Percentiles rank a stretch among this genome's conserved stretches.
Conservation (phyloP, 2,329 filamentous ascomycete species). For the Nannizziopsis arthrosporioides region DNA sequence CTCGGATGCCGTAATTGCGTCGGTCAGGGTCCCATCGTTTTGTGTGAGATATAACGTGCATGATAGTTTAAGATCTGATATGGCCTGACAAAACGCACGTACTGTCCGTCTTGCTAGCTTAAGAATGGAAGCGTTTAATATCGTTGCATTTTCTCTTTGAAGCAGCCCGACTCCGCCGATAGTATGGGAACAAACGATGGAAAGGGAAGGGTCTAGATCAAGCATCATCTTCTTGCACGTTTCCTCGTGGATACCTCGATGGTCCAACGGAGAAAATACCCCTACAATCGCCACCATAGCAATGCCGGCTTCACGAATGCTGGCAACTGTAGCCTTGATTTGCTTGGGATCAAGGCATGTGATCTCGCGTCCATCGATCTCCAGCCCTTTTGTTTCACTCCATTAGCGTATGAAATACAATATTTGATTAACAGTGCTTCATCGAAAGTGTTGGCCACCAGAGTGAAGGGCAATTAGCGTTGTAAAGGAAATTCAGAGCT, state of each 20-base stretch:
- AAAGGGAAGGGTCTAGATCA: constrained; percentile 25
- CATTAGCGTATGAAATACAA: not conserved
- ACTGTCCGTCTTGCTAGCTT: constrained; percentile 48
- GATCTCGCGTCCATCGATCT: constrained; percentile 41
- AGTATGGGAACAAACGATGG: constrained; percentile 35
- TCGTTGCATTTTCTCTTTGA: constrained; percentile 54
- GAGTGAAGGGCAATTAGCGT: too few species aligned
- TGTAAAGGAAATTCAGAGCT: too few species aligned
- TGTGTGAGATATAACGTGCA: constrained; percentile 52
- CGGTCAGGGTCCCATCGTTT: constrained; percentile 52
- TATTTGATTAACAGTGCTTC: too few species aligned
- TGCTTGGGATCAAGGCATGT: constrained; percentile 29
- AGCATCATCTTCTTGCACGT: constrained; percentile 30
- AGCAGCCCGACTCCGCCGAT: constrained; percentile 38
- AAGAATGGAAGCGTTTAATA: constrained; percentile 53
- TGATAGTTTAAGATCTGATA: constrained; percentile 38
- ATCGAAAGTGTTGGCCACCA: too few species aligned
- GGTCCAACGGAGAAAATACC: constrained; percentile 39
- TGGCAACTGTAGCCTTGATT: constrained; percentile 25
- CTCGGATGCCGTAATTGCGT: constrained; percentile 42
- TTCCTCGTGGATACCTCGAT: constrained; percentile 33
- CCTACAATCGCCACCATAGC: constrained; percentile 35
- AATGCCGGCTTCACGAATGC: constrained; percentile 30
- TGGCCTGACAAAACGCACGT: constrained; percentile 43
- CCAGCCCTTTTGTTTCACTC: constrained; percentile 24